Percentiles rank a stretch among this genome's conserved stretches.
These are phyloP conservation scores for Schrenkiella parvula DNA, from an alignment of 345 rosid genomes.

Conservation along the genomic window DNA sequence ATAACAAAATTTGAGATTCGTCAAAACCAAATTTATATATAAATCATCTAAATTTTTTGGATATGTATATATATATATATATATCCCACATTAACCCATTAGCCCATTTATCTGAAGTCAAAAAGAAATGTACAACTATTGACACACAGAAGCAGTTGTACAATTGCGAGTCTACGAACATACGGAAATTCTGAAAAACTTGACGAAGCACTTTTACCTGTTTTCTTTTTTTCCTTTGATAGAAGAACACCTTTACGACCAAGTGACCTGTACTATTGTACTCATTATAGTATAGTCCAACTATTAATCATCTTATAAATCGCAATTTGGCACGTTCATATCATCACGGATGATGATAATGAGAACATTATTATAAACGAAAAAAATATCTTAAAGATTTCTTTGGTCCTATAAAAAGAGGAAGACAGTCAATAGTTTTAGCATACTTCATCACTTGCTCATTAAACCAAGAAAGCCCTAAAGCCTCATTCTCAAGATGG, in stretches of 20 bases:
- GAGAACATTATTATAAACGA: background rate
- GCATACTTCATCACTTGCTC: slow-evolving; percentile 15
- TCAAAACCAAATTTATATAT: too few relatives aligned
- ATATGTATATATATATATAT: too few relatives aligned
- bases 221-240: background rate
- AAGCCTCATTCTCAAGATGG: slow-evolving; percentile 16
- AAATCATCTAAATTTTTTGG: too few relatives aligned
- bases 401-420: slow-evolving; percentile 17
- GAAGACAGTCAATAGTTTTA: background rate
- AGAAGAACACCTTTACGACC: background rate
- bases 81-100: too few relatives aligned
- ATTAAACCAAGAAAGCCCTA: slow-evolving; percentile 10
- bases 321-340: slow-evolving; percentile 25
- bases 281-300: background rate
- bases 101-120: background rate
- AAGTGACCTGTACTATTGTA: background rate
- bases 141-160: background rate
- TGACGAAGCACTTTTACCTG: background rate
- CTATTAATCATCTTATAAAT: background rate
- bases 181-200: background rate
- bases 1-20: too few relatives aligned
- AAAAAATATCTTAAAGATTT: background rate
- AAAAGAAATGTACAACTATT: background rate
- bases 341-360: slow-evolving; percentile 24
- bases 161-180: background rate